Base-by-base conservation (phyloP, 2,329 filamentous ascomycete genomes). In the Plectosphaerella cucumerina region DNA sequence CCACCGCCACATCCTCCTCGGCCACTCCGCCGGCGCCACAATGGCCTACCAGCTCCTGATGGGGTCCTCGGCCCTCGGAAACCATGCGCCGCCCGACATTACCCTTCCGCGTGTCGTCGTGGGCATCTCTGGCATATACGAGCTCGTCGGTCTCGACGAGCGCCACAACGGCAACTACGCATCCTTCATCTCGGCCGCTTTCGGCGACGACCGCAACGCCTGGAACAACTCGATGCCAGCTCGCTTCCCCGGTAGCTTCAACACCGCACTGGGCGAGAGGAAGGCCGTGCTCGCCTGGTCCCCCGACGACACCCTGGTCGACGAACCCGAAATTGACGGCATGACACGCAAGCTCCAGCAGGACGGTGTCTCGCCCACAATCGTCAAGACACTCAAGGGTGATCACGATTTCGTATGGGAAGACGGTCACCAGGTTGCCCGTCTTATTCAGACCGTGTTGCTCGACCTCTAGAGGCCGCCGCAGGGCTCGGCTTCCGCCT, bases 81-180 rank as follows among this genome's bases (percentile, higher is more conserved):
- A 51, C 50, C 46, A 58, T 42, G 22, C 52, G 15, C 51, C 58
- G 8, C 58, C 65, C 8, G 57, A 56, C 9, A 61, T 71, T 4
- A 66, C 64, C 6, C 61, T 72, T 17, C 82, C 82, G 0, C 60
- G 68, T 3, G 79, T 76, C 4, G 66, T 88, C n/a, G 62, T 88
- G 5, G 78, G 83, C 33, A 66, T 87, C 18, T 79, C 80, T 50
- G 86, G 87, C 1, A 81, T 90, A 20, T 89, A 89, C 65, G 80
- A 87, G 60, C 65, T 90, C 10, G 72, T 72, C 8, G 74, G 74
- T 0, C 65, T 89, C 18, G 69, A 75, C 22, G 65, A 70, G 44
- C 70, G 75, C 8, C 70, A 77, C 34, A 63, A 61, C 17, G 70
- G 69, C 6, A 63, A 60, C 23, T 90, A 90, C 62, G 62, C 67